Base-by-base conservation (phyloP, 169 alveolate genomes). In the Eimeria sp. region DNA sequence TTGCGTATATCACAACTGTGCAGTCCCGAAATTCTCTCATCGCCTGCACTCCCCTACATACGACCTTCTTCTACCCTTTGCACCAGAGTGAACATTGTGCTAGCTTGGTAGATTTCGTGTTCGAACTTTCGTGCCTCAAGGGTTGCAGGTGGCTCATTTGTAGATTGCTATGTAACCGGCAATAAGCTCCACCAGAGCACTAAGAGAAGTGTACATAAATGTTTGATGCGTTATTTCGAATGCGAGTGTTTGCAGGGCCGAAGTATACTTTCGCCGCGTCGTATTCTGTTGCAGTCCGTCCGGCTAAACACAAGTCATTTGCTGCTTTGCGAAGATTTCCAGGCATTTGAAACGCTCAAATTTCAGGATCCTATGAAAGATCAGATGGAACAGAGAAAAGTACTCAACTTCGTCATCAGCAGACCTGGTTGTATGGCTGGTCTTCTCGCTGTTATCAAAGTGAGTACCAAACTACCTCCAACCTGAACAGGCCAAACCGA, bases 371-470 rank as follows among this genome's bases (percentile, higher is more conserved):
- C 86, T 27, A 75, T 89, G 89, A 54, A 49, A 30, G 61, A 45
- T 5, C 95, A 89, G 45, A 73, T 89, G 88, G 89, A 75, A 40
- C 95, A 89, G 40, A 25, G 58, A 34, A 75, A 51, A 25, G 67
- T 75, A 40, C 72, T 89, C 47, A 49, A 54, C 40, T 89, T 89
- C 67, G 70, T 75, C 73, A 89, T 89, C 10, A 49, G 70, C 72
- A 72, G 63, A 73, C 95, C 95, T 10, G 95, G 95, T 51, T 57
- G 34, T 30, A 89, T 89, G 95, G 95, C 95, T 18, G 95, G 95
- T 16, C 75, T 89, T 13, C 88, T 89, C 30, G 70, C 75, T 16
- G 95, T 72, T 51, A 89, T 89, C 88, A 75, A 89, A 61, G 95
- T 89, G 73, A 57, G 88, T 13, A 27, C 40, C 27, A 40, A 27